A percentile compares a stretch with the other conserved stretches of the same genome.
Conservation (phyloP, 768 basidiomycete genomes). For the Russula griseocarnosa region DNA sequence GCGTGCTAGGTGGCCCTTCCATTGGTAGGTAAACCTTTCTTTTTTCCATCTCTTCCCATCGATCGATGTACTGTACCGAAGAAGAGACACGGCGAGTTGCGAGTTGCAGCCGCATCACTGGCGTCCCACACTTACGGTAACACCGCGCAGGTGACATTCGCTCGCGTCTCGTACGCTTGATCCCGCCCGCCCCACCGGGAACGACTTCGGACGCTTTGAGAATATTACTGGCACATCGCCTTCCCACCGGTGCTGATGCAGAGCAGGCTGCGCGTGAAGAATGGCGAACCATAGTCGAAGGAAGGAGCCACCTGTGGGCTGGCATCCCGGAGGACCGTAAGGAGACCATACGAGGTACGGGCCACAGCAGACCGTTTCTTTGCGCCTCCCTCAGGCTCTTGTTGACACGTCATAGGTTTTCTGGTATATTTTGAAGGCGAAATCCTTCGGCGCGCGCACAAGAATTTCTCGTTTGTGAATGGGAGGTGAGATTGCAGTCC, state of each 20-base stretch:
- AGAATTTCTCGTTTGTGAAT: slow-evolving; percentile 90
- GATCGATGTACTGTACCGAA: not conserved
- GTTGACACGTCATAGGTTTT: slow-evolving; percentile 54
- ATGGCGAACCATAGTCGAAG: slow-evolving; percentile 92
- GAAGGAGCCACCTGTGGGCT: slow-evolving; percentile 71
- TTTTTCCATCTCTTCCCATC: slow-evolving; percentile 1
- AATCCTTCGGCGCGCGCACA: slow-evolving; percentile 82
- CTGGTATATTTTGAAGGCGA: slow-evolving; percentile 90
- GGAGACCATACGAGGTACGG: slow-evolving; percentile 80
- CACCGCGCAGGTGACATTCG: slow-evolving; percentile 71
- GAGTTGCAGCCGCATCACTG: not conserved
- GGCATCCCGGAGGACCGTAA: slow-evolving; percentile 88
- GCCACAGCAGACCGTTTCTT: not conserved
- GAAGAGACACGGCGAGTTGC: not conserved
- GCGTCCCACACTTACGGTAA: not conserved
- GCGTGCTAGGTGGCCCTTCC: slow-evolving; percentile 83
- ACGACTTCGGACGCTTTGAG: slow-evolving; percentile 73
- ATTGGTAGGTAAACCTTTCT: slow-evolving; percentile 55
- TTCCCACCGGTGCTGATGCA: slow-evolving; percentile 55
- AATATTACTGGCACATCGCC: slow-evolving; percentile 70
- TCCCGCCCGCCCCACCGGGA: slow-evolving; percentile 55
- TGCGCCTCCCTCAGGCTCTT: no score
- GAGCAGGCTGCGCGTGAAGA: slow-evolving; percentile 80
- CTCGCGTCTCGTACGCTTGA: slow-evolving; percentile 83
- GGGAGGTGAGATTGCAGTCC: slow-evolving; percentile 52